These are phyloP conservation scores for baker's yeast (Saccharomyces cerevisiae) DNA, from an alignment of 805 yeast genomes.

Conservation along the genomic window DNA sequence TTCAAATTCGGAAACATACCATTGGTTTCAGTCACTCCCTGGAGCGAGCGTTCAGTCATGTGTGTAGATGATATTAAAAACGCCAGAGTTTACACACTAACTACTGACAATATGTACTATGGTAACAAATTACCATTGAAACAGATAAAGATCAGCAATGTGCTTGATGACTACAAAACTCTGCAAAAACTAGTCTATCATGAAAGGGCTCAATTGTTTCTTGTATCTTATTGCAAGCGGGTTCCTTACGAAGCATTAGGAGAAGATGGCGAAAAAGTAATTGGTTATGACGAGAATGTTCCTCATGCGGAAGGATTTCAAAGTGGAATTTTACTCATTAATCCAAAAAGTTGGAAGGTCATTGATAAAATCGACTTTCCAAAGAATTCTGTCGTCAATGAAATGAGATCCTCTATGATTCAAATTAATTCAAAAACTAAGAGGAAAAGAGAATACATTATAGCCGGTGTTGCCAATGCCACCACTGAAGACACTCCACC, in stretches of 20 bases:
- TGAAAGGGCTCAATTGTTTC: conserved; percentile 51
- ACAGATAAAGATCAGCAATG: conserved; percentile 39
- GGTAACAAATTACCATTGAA: conserved; percentile 55
- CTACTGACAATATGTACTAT: conserved; percentile 37
- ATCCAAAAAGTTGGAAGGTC: conserved; percentile 68
- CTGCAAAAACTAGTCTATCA: conserved; percentile 63
- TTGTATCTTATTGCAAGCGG: conserved; percentile 52
- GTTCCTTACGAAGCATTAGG: conserved; percentile 59
- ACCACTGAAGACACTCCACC: conserved; percentile 76
- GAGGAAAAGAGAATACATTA: conserved; percentile 54
- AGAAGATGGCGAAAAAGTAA: conserved; percentile 56
- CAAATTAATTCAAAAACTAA: conserved; percentile 34
- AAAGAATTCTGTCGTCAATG: conserved; percentile 52
- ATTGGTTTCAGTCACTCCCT: conserved; percentile 46
- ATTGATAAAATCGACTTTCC: conserved; percentile 62
- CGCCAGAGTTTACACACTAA: conserved; percentile 46
- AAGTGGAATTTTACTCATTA: conserved; percentile 55
- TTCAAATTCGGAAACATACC: conserved; percentile 60
- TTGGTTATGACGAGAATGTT: conserved; percentile 41
- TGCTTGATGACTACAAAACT: conserved; percentile 33
- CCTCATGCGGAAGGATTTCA: conserved; percentile 51
- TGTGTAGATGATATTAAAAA: conserved; percentile 62
- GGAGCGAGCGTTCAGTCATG: conserved; percentile 41
- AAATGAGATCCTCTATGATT: conserved; percentile 30
- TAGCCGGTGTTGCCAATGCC: conserved; percentile 69